Evolutionary conservation across 1,139 yeast species (phyloP), one percentile per base, ranked within the genome.

Genomic region (Chernovozyma sophiae-reginae): DNA sequence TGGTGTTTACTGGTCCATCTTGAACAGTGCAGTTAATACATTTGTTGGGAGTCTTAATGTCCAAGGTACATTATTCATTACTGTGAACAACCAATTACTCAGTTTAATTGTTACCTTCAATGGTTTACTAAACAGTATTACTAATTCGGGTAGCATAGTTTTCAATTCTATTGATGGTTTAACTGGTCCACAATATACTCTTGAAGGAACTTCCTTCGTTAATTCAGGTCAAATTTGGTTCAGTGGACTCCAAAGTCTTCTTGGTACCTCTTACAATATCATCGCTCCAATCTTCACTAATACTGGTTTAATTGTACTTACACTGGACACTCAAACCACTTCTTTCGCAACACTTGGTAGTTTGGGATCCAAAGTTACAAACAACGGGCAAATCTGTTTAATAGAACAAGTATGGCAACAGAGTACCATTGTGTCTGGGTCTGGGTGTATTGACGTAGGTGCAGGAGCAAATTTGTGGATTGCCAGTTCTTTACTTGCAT

Each of bases 1-100:
- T 11, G 60, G 58, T 33, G 65, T 53, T 17, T 60, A 53, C 41
- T 63, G 61, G 60, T 62, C 69, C 23, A 56, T 63, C 25, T 44
- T 62, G 34, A 51, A 62, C 43, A 62, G 62, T 40, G 56, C 58
- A 16, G 40, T 47, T 32, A 43, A 56, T 13, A 39, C 51, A 4
- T 47, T 56, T 32, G 49, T 48, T 27, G 65, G 66, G 15, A 32
- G 38, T 20, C 47, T 62, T 25, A 30, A 42, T 17, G 51, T 49
- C 26, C 44, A 53, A 13, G 63, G 63, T 33, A 55, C 51, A 1
- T 52, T 60, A 33, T 61, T 51, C 36, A 46, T 60, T 25, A 33
- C 55, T 3, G 43, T 51, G 5, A 39, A 38, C 20, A 30, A 20
- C 17, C 19, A 19, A 4, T 19, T 33, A 6, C 23, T 37, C 28